Base-by-base conservation (phyloP, 2,329 filamentous ascomycete genomes). In the Beauveria sp. region DNA sequence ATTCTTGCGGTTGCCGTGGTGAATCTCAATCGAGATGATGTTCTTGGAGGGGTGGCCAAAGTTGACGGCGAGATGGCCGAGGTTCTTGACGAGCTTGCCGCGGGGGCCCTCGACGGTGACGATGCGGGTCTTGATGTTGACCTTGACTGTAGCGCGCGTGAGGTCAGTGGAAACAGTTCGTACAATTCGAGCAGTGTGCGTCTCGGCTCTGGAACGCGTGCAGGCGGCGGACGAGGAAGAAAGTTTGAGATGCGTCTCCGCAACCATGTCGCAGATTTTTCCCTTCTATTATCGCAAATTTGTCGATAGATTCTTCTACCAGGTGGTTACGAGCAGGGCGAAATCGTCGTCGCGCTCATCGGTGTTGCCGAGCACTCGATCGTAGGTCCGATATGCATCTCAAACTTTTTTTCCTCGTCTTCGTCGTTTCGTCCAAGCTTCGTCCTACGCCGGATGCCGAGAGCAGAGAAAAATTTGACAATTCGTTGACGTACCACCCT, bases 1-100 rank as follows among this genome's bases (percentile, higher is more conserved):
- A 79, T 91, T 93, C 89, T 99, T 99, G 83, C 95, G 91, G 76
- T 85, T 86, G 78, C 95, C 95, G 82, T 99, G 95, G 89, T 99
- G 96, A 77, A 99, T 90, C 84, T 97, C 92, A 76, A 99, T 97
- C 75, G 90, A 89, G 84, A 99, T 93, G 72, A 89, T 75, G 80
- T 90, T 85, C 83, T 90, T 89, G 83, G 88, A 85, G 74, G 91
- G 89, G 78, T 89, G 84, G 71, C 88, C 87, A 87, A 99, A 99
- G 84, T 88, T 95, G 81, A 99, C 93, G 71, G 93, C 88, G 76
- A 99, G 81, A 82, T 99, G 95, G 80, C 88, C 91, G 71, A 99
- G 89, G 80, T 97, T 89, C 90, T 98, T 99, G 74, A 84, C 82
- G 76, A 99, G 90, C 86, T 96, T 97, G 82, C 95, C 93, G 84